Conservation (phyloP, 1,139 yeast species). For the Sugiyamaella paludigena region DNA sequence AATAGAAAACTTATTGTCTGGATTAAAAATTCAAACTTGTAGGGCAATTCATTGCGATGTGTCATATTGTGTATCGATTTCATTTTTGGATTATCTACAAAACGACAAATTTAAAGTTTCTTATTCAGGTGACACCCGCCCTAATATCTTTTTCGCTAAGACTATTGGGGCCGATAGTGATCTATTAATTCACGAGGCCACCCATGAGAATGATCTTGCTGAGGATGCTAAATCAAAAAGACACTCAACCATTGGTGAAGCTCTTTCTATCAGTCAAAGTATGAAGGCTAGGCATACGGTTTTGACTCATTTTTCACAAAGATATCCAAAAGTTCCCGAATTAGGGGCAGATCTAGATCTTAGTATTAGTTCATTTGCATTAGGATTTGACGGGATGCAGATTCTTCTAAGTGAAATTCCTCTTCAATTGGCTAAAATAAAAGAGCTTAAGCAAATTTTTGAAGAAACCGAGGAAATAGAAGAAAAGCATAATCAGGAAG, state of each 20-base stretch:
- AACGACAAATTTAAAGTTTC: constrained; percentile 59
- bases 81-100: constrained; percentile 36
- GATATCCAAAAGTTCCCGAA: constrained; percentile 71
- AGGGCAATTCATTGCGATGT: constrained; percentile 82
- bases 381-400: constrained; percentile 65
- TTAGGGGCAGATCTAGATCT: constrained; percentile 14
- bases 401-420: constrained; percentile 45
- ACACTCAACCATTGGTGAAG: constrained; percentile 91
- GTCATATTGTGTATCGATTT: constrained; percentile 71
- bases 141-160: constrained; percentile 58
- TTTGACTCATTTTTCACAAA: constrained; percentile 88
- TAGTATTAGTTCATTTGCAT: constrained; percentile 35
- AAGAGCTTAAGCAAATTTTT: constrained; percentile 1
- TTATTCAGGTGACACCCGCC: constrained; percentile 95
- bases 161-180: constrained; percentile 68
- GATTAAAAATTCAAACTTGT: constrained; percentile 44
- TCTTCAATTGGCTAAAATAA: constrained; percentile 29
- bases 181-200: constrained; percentile 86
- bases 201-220: constrained; percentile 76
- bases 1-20: background rate
- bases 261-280: constrained; percentile 61
- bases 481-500: background rate
- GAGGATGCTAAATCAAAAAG: constrained; percentile 79
- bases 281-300: constrained; percentile 75
- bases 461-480: constrained; percentile 5